These are phyloP conservation scores for Calonectria pauciramosa DNA, from an alignment of 2,329 filamentous ascomycete species.

Conservation along the genomic window DNA sequence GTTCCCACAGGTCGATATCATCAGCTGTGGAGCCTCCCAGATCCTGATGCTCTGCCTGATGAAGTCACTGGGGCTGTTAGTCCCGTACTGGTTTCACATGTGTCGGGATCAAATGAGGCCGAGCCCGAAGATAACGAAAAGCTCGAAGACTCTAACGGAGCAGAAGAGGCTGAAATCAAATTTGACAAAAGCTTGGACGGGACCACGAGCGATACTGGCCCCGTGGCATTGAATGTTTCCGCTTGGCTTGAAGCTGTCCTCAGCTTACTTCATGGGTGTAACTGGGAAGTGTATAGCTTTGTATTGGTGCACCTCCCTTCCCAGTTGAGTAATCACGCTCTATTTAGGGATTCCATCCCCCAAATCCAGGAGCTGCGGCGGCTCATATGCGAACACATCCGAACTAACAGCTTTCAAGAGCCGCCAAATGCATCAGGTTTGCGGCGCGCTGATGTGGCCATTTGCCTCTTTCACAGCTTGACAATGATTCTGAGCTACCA, in stretches of 20 bases:
- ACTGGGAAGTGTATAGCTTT: conserved; percentile 96
- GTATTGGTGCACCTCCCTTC: conserved; percentile 87
- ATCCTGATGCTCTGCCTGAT: conserved; percentile 68
- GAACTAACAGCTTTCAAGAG: conserved; percentile 82
- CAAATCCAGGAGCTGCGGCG: conserved; percentile 83
- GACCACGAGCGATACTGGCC: conserved; percentile 43
- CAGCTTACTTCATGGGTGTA: conserved; percentile 78
- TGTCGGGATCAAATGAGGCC: conserved; percentile 36
- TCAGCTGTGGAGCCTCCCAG: conserved; percentile 71
- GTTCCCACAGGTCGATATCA: conserved; percentile 55
- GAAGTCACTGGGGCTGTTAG: conserved; percentile 61
- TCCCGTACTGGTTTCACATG: conserved; percentile 63
- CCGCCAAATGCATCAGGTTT: conserved; percentile 84
- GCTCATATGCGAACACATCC: conserved; percentile 86
- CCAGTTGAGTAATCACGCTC: conserved; percentile 89
- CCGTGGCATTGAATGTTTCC: conserved; percentile 69
- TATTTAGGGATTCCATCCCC: conserved; percentile 81
- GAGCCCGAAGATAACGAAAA: conserved; percentile 25
- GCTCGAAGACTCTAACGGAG: conserved; percentile 22
- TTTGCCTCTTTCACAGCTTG: conserved; percentile 88
- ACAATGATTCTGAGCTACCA: conserved; percentile 94
- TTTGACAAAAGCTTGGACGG: conserved; percentile 36
- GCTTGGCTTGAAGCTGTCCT: conserved; percentile 85
- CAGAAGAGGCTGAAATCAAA: conserved; percentile 21
- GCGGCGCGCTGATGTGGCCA: conserved; percentile 88